These are phyloP conservation scores for Diospyros lotus DNA, from an alignment of 148 eudicot species.

Conservation along the genomic window DNA sequence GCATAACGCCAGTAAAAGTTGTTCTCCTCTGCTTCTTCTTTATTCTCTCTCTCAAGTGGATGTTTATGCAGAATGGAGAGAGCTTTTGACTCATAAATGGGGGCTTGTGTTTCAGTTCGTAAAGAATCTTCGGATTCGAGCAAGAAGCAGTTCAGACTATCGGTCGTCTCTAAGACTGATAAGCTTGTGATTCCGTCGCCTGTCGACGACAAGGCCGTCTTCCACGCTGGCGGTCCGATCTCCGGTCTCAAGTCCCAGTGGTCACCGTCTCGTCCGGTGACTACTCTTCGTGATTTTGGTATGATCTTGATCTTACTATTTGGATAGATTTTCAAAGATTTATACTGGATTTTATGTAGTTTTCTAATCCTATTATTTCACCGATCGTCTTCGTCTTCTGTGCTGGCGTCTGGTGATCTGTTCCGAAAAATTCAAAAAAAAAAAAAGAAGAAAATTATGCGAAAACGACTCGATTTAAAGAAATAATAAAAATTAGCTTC, in stretches of 20 bases:
- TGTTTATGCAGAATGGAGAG: not conserved
- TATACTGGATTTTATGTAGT: too few relatives aligned
- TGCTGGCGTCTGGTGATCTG: too few relatives aligned
- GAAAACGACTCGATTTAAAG: not conserved
- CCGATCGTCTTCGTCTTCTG: not conserved
- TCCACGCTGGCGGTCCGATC: slow-evolving; percentile 9
- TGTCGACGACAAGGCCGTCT: slow-evolving; percentile 11
- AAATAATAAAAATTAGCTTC: too few relatives aligned
- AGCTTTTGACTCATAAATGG: slow-evolving; percentile 17
- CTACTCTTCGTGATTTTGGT: slow-evolving; percentile 22
- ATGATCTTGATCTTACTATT: slow-evolving; percentile 5
- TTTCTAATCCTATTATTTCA: not conserved
- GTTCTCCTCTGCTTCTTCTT: not conserved
- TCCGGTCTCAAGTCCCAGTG: slow-evolving; percentile 15
- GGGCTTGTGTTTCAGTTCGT: slow-evolving; percentile 30
- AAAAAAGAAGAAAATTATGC: not conserved
- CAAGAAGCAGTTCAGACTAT: slow-evolving; percentile 13
- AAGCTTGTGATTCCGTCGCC: slow-evolving; percentile 21
- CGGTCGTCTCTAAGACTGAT: slow-evolving; percentile 17
- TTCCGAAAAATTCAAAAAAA: not conserved
- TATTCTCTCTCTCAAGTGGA: not conserved
- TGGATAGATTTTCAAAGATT: too few relatives aligned
- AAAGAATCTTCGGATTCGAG: slow-evolving; percentile 14
- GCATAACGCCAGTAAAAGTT: not conserved
- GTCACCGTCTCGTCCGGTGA: slow-evolving; percentile 7